Base-by-base conservation (phyloP, 768 basidiomycete genomes). In the Amanita rimosa region DNA sequence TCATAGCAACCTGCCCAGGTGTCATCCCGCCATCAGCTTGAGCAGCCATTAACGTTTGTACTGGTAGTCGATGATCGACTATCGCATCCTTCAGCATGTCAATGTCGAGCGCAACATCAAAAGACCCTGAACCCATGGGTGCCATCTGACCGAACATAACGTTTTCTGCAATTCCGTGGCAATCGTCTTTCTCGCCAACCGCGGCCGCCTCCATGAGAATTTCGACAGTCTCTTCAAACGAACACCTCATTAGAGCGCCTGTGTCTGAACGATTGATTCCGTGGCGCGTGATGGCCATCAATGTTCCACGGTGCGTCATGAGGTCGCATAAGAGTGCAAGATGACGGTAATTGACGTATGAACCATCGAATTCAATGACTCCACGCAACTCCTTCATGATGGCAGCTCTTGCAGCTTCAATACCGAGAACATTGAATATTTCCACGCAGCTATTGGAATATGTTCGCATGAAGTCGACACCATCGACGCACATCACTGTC, bases 171-270 rank as follows among this genome's bases (percentile, higher is more conserved):
- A 99, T 82, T 38, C 95, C 96, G 47, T 90, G 90, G 62, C 96
- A 99, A 57, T 98, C 95, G 55, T 99, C 96, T 64, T 92, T 90
- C 70, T 98, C 95, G 47, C 96, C 96, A 19, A 94, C 87, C 1
- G 95, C 93, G 1, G 96, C 96, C 0, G 96, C 96, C 62, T 99
- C 96, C 85, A 98, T 94, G 48, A 99, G 67, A 58, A 98, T 97
- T 63, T 99, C 96, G 52, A 99, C 96, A 2, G 96, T 99, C 72
- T 98, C 96, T 64, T 99, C 96, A 74, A 99, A 99, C 1, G 96
- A 98, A 64, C 92, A 98, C 44, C 96, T 75, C 85, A 98, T 98
- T 46, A 99, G 73, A 3, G 96, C 95, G 16, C 96, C 96, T n/a
- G 96, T 97, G 58, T 99, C 96, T 21, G 94, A 86, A 42, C 96